phyloP scores from a whole-genome alignment of 1,284 basidiomycete species.

The Ceratobasidium theobromae region DNA sequence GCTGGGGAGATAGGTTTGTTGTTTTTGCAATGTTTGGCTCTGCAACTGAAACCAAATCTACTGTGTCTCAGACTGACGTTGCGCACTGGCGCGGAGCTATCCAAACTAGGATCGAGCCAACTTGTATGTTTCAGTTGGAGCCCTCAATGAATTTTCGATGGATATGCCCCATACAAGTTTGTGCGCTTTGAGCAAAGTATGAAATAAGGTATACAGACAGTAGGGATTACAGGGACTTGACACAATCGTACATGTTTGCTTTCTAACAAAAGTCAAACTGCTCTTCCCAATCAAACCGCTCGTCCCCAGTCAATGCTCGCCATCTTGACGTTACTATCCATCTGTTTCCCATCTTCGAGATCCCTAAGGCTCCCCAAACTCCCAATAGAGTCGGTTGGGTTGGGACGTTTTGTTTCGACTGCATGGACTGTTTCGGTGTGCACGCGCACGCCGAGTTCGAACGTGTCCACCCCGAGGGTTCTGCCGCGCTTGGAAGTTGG shows the following conservation, averaged over 20 bases:
- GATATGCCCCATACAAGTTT: too few species aligned
- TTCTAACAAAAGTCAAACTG: background rate
- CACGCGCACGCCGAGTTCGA: constrained; percentile 17
- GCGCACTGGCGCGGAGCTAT: too few species aligned
- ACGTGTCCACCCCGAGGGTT: background rate
- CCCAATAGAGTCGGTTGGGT: background rate
- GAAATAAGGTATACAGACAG: background rate
- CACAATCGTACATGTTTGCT: background rate
- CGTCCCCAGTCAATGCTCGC: background rate
- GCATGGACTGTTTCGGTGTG: constrained; percentile 3
- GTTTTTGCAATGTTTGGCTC: too few species aligned
- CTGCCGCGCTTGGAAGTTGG: background rate
- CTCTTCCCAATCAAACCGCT: constrained; percentile 1
- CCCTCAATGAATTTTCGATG: too few species aligned
- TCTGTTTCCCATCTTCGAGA: background rate
- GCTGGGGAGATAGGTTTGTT: too few species aligned
- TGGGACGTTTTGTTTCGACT: background rate
- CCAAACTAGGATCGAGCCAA: too few species aligned
- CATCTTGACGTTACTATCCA: background rate
- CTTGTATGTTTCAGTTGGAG: too few species aligned
- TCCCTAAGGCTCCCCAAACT: background rate
- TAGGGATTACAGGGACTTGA: background rate
- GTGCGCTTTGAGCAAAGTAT: too few species aligned
- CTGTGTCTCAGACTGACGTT: too few species aligned
- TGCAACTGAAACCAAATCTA: too few species aligned